These are phyloP conservation scores for Diaporthe vaccinii DNA, from an alignment of 2,329 filamentous ascomycete species.

Conservation along the genomic window DNA sequence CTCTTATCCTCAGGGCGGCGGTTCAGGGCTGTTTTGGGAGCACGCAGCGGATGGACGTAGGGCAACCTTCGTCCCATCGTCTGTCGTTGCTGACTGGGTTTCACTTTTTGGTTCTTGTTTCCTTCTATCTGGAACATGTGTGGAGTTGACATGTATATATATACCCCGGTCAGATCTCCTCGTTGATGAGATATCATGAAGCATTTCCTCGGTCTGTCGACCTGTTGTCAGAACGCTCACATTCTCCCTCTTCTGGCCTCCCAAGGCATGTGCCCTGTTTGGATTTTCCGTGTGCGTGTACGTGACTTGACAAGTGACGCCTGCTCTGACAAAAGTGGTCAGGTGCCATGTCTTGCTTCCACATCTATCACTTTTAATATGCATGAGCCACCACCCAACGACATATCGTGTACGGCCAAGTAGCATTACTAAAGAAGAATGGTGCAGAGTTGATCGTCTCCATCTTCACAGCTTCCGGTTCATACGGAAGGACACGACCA, in stretches of 20 bases:
- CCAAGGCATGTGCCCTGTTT: background rate
- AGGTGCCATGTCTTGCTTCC: background rate
- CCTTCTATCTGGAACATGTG: background rate
- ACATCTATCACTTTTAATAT: background rate
- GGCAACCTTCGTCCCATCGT: background rate
- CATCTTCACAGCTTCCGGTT: no score
- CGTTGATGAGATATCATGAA: conserved; percentile 26
- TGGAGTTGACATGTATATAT: conserved; percentile 28
- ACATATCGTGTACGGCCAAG: background rate
- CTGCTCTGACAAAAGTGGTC: background rate
- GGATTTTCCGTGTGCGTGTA: background rate
- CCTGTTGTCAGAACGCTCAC: background rate
- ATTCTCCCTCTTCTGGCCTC: background rate
- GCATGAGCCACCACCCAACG: background rate
- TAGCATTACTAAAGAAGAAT: background rate
- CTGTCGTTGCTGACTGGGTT: background rate
- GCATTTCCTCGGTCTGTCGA: background rate
- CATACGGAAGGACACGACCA: no score
- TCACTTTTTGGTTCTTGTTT: background rate
- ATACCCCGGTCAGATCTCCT: conserved; percentile 32
- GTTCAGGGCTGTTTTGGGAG: background rate
- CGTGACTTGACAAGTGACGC: background rate
- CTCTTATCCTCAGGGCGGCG: background rate
- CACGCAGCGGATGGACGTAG: background rate
- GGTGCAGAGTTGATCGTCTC: no score